Base-by-base conservation (phyloP, 1,284 basidiomycete species). In the Trametes sp. region DNA sequence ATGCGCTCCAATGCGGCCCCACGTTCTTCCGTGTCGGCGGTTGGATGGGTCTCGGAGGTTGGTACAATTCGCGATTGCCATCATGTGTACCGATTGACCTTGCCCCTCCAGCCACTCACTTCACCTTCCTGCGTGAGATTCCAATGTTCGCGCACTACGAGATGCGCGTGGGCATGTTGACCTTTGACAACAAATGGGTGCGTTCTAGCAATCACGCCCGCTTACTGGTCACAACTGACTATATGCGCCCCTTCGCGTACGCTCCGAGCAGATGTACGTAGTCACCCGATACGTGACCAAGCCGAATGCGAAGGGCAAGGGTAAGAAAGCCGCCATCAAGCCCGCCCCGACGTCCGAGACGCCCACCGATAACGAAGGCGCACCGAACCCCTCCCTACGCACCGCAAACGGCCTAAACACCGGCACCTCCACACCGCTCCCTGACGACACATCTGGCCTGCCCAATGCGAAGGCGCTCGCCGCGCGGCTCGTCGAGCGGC, bases 161-260 rank as follows among this genome's bases (percentile, higher is more conserved):
- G 74, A 84, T 95, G 36, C 83, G 90, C 57, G 75, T 86, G n/a
- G 81, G 76, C 33, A 76, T 92, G 19, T 89, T 80, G 5, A 82
- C 87, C 3, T 96, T 93, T 92, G 94, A 94, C 63, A 80, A 89
- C 54, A 96, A 96, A 85, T 95, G 94, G 94, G 90, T 93, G 66
- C 69, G 86, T 58, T 11, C 11, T 23, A 52, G 2, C 6, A 28
- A 53, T 41, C 58, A 19, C 50, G 46, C 14, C 31, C 19, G 23
- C 35, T 23, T 21, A 52, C 48, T 23, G n/a, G 9, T 10, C 21
- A 6, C n/a, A 7, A 21, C 42, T 48, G 35, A 54, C 36, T 41
- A 23, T 29, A 45, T 28, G 35, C 35, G 44, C 36, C 4, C 35
- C n/a, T n/a, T n/a, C n/a, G n/a, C n/a, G n/a, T n/a, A n/a, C 14